Evolutionary conservation across 192 early-diverging fungal species (phyloP), one percentile per base, ranked within the genome.

Genomic region (Coemansia sp.): DNA sequence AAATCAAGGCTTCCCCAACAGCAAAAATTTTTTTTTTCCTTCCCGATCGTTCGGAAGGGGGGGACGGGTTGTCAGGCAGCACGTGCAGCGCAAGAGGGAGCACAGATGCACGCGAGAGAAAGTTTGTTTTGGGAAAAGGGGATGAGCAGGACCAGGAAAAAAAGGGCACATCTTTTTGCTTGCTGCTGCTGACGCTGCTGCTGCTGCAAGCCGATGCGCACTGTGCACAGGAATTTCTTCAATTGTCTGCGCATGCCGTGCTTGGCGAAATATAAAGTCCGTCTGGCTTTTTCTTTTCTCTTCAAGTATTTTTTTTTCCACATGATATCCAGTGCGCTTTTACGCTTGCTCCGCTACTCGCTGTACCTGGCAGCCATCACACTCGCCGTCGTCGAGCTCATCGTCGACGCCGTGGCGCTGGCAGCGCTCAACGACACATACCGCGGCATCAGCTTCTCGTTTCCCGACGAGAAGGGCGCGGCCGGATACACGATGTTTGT

Each of bases 401-500:
- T 76, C 11, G 56, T 69, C 47, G 66, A 66, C 11, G 66, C 66
- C 18, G 58, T 76, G 1, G 56, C 66, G 6, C 54, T 76, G 58
- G 63, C 37, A 30, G 51, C 49, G 20, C 53, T 76, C 40, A 52
- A 57, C 44, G 11, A 11, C 45, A 6, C 44, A 3, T 9, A 36
- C 36, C 14, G 15, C 8, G 11, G 39, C 17, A 3, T 7, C 28
- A 2, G 16, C 1, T 0, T 38, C 18, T 16, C 26, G 1, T 56
- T 48, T 37, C 3, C 37, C 3, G 7, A 47, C 5, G 37, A 49
- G 7, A 42, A 43, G 50, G 73, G 73, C 11, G 73, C 66, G 0
- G 62, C 73, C 1, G 66, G 66, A 10, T 76, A 61, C 51, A 76
- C 73, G 14, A 69, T 76, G 73, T 76, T 76, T 62, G 66, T 69